A percentile compares a stretch with the other conserved stretches of the same genome.
phyloP scores from a whole-genome alignment of 495 filamentous ascomycete species.

The Tuber microsphaerosporum region DNA sequence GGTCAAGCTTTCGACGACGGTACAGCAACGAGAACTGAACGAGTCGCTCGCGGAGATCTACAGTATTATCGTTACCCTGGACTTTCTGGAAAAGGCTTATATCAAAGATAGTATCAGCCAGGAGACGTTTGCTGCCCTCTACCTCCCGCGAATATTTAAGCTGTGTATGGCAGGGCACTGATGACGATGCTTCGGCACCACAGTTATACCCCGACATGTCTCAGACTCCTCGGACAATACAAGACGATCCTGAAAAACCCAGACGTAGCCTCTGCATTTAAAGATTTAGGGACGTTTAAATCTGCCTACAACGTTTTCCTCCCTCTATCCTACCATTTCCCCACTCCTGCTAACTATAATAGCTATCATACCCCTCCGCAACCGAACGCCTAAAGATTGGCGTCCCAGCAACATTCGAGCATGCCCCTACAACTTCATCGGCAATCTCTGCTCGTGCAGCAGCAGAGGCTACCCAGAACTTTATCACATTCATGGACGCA shows the following conservation, averaged over 20 bases:
- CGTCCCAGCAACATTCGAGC: constrained; percentile 54
- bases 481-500: constrained; percentile 96
- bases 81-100: constrained; percentile 93
- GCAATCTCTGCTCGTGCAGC: constrained; percentile 44
- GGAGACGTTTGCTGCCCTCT: constrained; percentile 48
- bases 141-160: background rate
- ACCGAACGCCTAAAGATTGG: constrained; percentile 87
- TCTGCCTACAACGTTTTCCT: constrained; percentile 16
- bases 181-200: background rate
- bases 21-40: constrained; percentile 82
- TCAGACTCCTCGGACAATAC: constrained; percentile 89
- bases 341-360: constrained; percentile 9
- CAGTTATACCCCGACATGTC: constrained; percentile 87
- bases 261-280: constrained; percentile 71
- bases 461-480: constrained; percentile 80
- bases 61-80: constrained; percentile 90
- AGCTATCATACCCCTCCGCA: constrained; percentile 92
- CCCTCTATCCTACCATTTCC: background rate
- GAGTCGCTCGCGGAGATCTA: constrained; percentile 96
- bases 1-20: constrained; percentile 79
- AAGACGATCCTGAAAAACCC: constrained; percentile 86
- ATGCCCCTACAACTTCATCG: constrained; percentile 45
- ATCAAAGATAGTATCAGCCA: constrained; percentile 91
- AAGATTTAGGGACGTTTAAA: constrained; percentile 89
- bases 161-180: background rate